Conservation (phyloP, 1,139 yeast species). For the Lodderomyces margitis region DNA sequence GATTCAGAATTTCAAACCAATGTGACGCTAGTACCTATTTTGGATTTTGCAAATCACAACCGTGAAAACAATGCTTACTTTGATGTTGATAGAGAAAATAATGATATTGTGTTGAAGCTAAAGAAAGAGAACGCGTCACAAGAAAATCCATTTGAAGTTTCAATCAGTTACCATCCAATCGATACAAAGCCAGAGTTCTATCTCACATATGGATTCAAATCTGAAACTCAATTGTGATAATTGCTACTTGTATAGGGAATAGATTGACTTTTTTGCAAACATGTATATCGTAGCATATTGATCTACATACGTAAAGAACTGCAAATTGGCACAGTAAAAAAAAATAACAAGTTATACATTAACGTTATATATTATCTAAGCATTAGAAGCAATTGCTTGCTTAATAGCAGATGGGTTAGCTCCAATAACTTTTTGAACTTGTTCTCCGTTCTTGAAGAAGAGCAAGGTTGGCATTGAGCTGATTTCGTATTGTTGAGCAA, state of each 20-base stretch:
- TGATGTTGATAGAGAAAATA: conserved; percentile 52
- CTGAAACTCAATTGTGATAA: not conserved
- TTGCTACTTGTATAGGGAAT: too few species aligned
- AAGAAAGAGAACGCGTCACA: conserved; percentile 18
- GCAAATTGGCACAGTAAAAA: too few species aligned
- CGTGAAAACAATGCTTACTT: conserved; percentile 50
- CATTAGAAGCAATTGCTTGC: conserved; percentile 59
- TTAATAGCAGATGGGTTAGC: conserved; percentile 84
- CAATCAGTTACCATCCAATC: conserved; percentile 48
- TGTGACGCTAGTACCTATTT: conserved; percentile 59
- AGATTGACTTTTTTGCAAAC: too few species aligned
- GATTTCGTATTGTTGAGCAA: conserved; percentile 72
- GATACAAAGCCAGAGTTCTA: conserved; percentile 49
- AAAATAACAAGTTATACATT: not conserved
- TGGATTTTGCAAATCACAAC: conserved; percentile 68
- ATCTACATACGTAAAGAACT: too few species aligned
- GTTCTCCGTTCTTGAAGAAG: conserved; percentile 73
- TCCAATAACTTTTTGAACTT: conserved; percentile 74
- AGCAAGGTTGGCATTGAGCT: conserved; percentile 89
- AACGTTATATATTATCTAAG: conserved; percentile 23
- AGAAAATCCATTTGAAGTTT: conserved; percentile 23
- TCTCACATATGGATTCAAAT: conserved; percentile 55
- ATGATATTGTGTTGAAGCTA: conserved; percentile 41
- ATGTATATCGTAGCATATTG: too few species aligned
- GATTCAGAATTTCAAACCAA: conserved; percentile 44